A percentile compares a stretch with the other conserved stretches of the same genome.
These are phyloP conservation scores for Solanum ahanhuiri DNA, from an alignment of 257 asterid species.

Conservation along the genomic window DNA sequence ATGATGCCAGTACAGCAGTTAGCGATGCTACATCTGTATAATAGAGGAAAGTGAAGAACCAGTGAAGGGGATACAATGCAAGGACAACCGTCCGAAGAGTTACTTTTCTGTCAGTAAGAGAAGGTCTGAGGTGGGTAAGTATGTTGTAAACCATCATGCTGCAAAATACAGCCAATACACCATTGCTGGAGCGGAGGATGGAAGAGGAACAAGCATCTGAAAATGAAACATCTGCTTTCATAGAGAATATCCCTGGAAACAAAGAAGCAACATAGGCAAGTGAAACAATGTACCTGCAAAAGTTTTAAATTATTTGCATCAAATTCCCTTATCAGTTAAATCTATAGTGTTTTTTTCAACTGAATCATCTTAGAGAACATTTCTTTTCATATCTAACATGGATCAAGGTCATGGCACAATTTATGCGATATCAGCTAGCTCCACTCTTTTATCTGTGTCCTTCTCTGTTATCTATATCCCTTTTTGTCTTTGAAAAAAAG, in stretches of 20 bases:
- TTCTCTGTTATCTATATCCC: neutral
- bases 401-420: neutral
- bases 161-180: constrained; percentile 61
- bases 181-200: constrained; percentile 64
- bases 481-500: neutral
- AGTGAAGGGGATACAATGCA: constrained; percentile 82
- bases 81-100: constrained; percentile 55
- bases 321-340: constrained; percentile 8
- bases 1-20: constrained; percentile 78
- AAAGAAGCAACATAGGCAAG: constrained; percentile 87
- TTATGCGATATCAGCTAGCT: neutral
- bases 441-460: neutral
- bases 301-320: constrained; percentile 15
- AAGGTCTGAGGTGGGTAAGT: constrained; percentile 53
- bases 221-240: constrained; percentile 40
- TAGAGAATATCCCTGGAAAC: constrained; percentile 58
- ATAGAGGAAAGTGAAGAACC: constrained; percentile 87
- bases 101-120: constrained; percentile 62
- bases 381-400: neutral
- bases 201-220: constrained; percentile 61
- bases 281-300: constrained; percentile 94
- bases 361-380: neutral
- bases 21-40: constrained; percentile 91
- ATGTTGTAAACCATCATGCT: constrained; percentile 61
- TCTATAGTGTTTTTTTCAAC: neutral